Evolutionary conservation across 148 eudicot genomes (phyloP).

Genomic region (Persicaria tinctoria): DNA sequence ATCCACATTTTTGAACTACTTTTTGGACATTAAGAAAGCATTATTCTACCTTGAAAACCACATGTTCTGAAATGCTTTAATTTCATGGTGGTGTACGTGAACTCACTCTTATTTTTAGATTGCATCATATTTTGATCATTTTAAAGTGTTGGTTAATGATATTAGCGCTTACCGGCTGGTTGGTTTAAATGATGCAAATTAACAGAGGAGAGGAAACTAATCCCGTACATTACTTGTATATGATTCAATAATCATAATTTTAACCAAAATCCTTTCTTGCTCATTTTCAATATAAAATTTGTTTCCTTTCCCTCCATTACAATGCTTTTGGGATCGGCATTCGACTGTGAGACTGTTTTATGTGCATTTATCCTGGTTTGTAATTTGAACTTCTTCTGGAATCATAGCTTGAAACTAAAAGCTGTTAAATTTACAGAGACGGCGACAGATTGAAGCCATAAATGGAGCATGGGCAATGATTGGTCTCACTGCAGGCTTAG

Average conservation of each 20-base stretch:
- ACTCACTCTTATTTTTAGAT: not conserved
- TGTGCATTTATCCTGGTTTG: not conserved
- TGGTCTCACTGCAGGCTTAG: conserved; percentile 79
- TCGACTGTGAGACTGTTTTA: not conserved
- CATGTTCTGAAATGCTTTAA: not conserved
- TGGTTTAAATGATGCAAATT: too few relatives aligned
- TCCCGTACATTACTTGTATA: too few relatives aligned
- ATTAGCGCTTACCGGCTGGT: not conserved
- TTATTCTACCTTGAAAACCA: not conserved
- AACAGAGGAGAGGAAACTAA: too few relatives aligned
- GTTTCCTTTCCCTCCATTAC: too few relatives aligned
- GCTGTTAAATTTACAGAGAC: conserved; percentile 33
- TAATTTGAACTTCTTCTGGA: not conserved
- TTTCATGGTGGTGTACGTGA: not conserved
- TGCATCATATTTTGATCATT: not conserved
- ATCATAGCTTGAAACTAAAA: conserved; percentile 1
- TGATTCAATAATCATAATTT: too few relatives aligned
- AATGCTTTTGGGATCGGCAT: conserved; percentile 2
- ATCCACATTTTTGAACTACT: not conserved
- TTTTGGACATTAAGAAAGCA: not conserved
- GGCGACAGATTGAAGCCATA: conserved; percentile 74
- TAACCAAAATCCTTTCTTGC: too few relatives aligned
- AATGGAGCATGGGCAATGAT: conserved; percentile 99
- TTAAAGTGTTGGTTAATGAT: not conserved
- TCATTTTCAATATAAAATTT: too few relatives aligned